Evolutionary conservation across 2,329 filamentous ascomycete genomes (phyloP), one percentile per base, ranked within the genome.

Genomic region (Rhexocercosporidium sp.): DNA sequence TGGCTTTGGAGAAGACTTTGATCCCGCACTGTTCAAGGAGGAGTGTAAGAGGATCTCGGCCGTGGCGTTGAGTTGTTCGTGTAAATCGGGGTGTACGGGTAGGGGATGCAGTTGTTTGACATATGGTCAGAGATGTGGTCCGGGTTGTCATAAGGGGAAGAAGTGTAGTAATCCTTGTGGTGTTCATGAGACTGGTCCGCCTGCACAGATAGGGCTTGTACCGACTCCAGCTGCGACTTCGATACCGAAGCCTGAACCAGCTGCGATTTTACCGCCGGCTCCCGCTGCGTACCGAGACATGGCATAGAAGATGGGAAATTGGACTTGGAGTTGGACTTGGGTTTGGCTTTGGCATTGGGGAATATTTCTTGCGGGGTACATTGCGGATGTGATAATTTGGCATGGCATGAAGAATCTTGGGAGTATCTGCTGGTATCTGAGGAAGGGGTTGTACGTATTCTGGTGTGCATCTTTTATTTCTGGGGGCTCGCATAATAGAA

Each of bases 81-180:
- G 67, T 29, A 64, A 66, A n/a, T 62, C 44, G 31, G 60, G 67
- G 0, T 69, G 67, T 53, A 63, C 62, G 31, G 59, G 56, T 29
- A 59, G 57, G 29, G 57, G 54, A n/a, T 69, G 67, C 25, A 59
- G 60, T 25, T 69, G 67, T 59, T 20, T 53, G n/a, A 37, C 57
- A 1, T 66, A 63, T 51, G 62, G 64, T 3, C 67, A 69, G 57
- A 56, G 67, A 6, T 69, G 67, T 62, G 67, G 63, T 12, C 37
- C 49, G 8, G 57, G 59, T 1, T 69, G 67, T 56, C 67, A 69
- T 61, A 54, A 47, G 20, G 67, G 67, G 16, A 44, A 49, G 37
- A 59, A 34, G 31, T 69, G 67, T 44, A 49, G 61, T 14, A 69
- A 69, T 39, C 67, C 67, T 18, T 62, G 60, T 64, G 67, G 67